Evolutionary conservation across 345 rosid species (phyloP).

Genomic region (Syzygium aromaticum): DNA sequence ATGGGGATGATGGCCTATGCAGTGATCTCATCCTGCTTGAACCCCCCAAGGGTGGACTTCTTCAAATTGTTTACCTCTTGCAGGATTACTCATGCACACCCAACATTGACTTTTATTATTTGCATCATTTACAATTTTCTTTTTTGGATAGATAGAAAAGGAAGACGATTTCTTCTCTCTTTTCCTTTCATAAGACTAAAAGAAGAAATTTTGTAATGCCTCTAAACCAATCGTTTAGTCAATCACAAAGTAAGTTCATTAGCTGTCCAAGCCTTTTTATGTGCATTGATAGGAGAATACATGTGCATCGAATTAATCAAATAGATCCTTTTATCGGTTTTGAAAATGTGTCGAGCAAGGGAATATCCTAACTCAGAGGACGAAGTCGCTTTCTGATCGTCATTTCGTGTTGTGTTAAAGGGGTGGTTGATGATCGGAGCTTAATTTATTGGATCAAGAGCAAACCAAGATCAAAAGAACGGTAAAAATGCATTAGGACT

Average conservation of each 20-base stretch:
- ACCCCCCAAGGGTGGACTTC: neutral
- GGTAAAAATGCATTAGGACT: neutral
- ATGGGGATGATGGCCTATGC: constrained; percentile 3
- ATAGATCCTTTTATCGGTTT: neutral
- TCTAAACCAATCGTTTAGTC: neutral
- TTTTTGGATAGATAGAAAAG: neutral
- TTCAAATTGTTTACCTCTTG: neutral
- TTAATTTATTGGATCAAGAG: neutral
- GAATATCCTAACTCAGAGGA: neutral
- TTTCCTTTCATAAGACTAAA: neutral
- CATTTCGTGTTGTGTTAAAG: neutral
- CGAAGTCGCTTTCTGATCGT: neutral
- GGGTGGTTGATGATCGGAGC: neutral
- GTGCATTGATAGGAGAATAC: too few species aligned
- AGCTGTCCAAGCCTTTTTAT: neutral
- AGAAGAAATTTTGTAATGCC: neutral
- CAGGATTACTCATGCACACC: neutral
- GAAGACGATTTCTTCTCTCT: neutral
- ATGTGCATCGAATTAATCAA: too few species aligned
- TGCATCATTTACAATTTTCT: neutral
- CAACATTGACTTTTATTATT: neutral
- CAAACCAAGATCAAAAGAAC: neutral
- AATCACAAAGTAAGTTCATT: neutral
- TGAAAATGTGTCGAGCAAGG: neutral
- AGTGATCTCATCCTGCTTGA: constrained; percentile 10